Evolutionary conservation across 2,329 filamentous ascomycete species (phyloP), one percentile per base, ranked within the genome.

Genomic region (Hysterium pulicare): DNA sequence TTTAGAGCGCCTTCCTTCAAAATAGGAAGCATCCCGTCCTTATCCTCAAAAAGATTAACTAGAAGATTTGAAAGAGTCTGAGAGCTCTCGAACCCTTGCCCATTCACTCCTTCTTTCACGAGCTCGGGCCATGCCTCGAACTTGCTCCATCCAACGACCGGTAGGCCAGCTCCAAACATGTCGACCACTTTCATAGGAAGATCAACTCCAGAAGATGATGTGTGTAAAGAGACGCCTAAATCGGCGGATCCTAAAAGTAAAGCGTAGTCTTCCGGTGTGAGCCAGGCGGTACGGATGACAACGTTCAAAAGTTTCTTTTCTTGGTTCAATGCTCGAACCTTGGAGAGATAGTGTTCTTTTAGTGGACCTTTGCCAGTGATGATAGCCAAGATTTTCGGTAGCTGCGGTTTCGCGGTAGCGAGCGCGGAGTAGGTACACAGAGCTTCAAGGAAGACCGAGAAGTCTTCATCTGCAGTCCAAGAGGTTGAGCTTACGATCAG

Each of bases 131-230:
- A 95, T 48, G 90, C 91, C 61, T 90, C 83, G 59, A 95, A 98
- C 2, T 79, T 78, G 20, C 80, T 81, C 76, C 93, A 97, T 3
- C 90, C 91, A 0, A 85, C 83, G 0, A 98, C 93, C 0, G 93
- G 93, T 21, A 98, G 72, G 0, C 91, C 93, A 0, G 90, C 86
- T 2, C 93, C 93, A 64, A 98, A 97, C 90, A 98, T 96, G 64
- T 98, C 93, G 11, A 98, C 90, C 1, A 98, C 90, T 70, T 98
- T 98, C 93, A 98, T 98, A 0, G 93, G 93, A 16, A 98, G 73
- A 67, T 98, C 93, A 0, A 98, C 90, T 1, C 93, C 93, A 2
- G 89, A 95, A 52, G 87, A 94, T 11, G 90, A 96, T 51, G 82
- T 95, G 70, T 98, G 93, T 20, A 98, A 73, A 43, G 88, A 95